Evolutionary conservation across 2,329 filamentous ascomycete species (phyloP).

Genomic region (Pseudogymnoascus sp.): DNA sequence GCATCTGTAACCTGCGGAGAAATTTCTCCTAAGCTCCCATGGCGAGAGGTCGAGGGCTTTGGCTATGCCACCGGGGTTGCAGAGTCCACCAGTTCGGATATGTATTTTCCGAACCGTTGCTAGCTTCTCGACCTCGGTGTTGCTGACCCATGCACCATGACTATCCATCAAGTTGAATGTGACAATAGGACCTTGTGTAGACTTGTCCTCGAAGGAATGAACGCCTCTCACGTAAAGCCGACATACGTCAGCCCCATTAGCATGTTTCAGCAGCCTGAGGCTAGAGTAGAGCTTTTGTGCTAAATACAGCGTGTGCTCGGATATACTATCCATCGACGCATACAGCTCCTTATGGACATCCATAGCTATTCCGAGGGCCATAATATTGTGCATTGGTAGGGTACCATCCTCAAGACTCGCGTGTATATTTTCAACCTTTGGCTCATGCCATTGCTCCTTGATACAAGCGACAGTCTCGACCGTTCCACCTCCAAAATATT

Average conservation of each 20-base stretch:
- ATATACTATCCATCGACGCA: conserved; percentile 62
- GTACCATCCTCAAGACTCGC: conserved; percentile 87
- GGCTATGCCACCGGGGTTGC: conserved; percentile 84
- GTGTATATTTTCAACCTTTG: conserved; percentile 66
- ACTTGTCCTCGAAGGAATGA: conserved; percentile 17
- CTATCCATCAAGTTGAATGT: conserved; percentile 76
- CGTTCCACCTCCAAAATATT: conserved; percentile 90
- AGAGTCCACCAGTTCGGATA: conserved; percentile 80
- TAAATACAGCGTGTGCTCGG: conserved; percentile 64
- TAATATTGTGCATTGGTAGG: conserved; percentile 80
- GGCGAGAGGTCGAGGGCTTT: conserved; percentile 64
- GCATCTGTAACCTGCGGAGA: conserved; percentile 77
- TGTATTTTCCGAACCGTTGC: conserved; percentile 74
- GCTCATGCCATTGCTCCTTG: conserved; percentile 77
- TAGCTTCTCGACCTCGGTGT: conserved; percentile 81
- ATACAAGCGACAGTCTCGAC: conserved; percentile 79
- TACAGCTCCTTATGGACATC: conserved; percentile 63
- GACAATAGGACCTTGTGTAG: conserved; percentile 64
- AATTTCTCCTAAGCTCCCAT: conserved; percentile 79
- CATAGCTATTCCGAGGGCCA: conserved; percentile 73
- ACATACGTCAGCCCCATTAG: conserved; percentile 44
- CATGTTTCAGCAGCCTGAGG: conserved; percentile 58
- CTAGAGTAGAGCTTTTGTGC: conserved; percentile 51
- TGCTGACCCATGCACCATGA: conserved; percentile 67
- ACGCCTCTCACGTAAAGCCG: conserved; percentile 22